Evolutionary conservation across 805 yeast species (phyloP).

Genomic region (Pichia manshurica): DNA sequence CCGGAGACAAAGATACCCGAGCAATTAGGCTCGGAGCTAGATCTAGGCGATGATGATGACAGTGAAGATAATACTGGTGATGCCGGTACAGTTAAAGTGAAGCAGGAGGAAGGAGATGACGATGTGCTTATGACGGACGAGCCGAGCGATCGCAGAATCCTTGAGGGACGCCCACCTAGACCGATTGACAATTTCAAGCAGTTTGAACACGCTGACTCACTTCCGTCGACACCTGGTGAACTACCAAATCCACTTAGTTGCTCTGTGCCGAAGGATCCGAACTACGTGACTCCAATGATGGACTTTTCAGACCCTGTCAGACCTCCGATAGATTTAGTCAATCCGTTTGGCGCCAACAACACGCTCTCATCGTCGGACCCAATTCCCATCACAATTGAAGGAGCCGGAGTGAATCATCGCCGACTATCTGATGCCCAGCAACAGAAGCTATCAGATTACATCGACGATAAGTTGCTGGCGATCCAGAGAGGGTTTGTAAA

Average conservation of each 20-base stretch:
- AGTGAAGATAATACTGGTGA: slow-evolving; percentile 18
- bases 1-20: slow-evolving; percentile 9
- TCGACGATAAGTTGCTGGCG: slow-evolving; percentile 48
- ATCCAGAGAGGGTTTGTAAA: slow-evolving; percentile 51
- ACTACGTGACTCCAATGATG: slow-evolving; percentile 8
- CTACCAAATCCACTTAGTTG: not conserved
- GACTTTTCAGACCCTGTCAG: slow-evolving; percentile 22
- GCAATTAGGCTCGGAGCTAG: slow-evolving; percentile 10
- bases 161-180: slow-evolving; percentile 2
- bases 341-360: slow-evolving; percentile 28
- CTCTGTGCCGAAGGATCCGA: slow-evolving; percentile 3
- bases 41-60: slow-evolving; percentile 14
- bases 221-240: slow-evolving; percentile 4
- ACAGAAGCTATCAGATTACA: slow-evolving; percentile 46
- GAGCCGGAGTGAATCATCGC: not conserved
- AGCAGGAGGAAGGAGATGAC: too few species aligned
- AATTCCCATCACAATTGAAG: slow-evolving; percentile 13
- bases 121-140: too few species aligned
- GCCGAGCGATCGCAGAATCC: too few species aligned
- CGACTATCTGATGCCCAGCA: slow-evolving; percentile 46
- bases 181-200: slow-evolving; percentile 15
- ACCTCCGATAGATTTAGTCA: slow-evolving; percentile 19
- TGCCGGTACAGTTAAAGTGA: too few species aligned
- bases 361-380: slow-evolving; percentile 23
- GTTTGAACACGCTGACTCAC: slow-evolving; percentile 11